Base-by-base conservation (phyloP, 345 rosid species). In the Gossypium thurberi region DNA sequence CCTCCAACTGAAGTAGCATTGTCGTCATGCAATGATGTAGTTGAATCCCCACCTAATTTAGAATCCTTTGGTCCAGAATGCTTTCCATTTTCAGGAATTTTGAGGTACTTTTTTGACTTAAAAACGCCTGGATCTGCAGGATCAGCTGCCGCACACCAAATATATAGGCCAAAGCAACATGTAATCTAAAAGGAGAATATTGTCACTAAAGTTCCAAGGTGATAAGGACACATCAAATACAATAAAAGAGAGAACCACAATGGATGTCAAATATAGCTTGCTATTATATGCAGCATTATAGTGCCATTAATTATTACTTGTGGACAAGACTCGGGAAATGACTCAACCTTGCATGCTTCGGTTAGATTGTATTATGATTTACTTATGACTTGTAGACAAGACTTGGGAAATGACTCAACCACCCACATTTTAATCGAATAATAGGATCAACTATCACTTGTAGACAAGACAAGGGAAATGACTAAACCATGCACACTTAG, bases 61-160 rank as follows among this genome's bases (percentile, higher is more conserved):
- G 85, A 56, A 69, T 77, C 87, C 72, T 88, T 87, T 70, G 76
- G 78, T 10, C 61, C 82, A 76, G 78, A 68, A 63, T 61, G 76
- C 65, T 95, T 91, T 51, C 70, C 85, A 65, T 77, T 76, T 61
- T 85, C 86, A 26, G 84, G 88, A 80, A 87, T 74, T 18, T 86
- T 83, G 61, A 95, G 85, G 79, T 92, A 91, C 83, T 95, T 92
- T 75, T 88, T 90, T 13, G 93, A 92, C 76, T 79, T 83, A 62
- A 88, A 90, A 74, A 90, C 93, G 74, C 93, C 96, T 5, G 84
- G 79, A 71, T 90, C 96, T n/a, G 92, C 96, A 75, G 92, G 97
- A 84, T 92, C 93, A n/a, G 97, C 85, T 11, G 92, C 93, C 9
- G 95, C 96, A 77, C 92, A 90, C 96, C 93, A 92, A 67, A 90